Base-by-base conservation (phyloP, 495 filamentous ascomycete genomes). In the Hypomontagnella submonticulosa region DNA sequence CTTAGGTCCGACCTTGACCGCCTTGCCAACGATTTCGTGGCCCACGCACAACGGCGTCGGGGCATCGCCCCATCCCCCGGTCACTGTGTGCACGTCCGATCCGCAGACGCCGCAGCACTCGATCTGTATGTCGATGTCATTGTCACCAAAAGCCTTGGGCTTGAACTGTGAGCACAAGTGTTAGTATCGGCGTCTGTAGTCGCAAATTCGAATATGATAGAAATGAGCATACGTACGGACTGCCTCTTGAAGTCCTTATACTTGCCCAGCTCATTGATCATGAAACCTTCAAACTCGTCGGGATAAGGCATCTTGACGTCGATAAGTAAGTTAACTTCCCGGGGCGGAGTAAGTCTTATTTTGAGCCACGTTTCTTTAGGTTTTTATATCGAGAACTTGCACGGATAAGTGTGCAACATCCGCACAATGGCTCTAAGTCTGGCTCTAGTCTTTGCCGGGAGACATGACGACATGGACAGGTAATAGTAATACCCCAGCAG, bases 11-110 rank as follows among this genome's bases (percentile, higher is more conserved):
- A 92, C 89, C 38, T 85, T 85, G 64, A 93, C 78, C 27, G 87
- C 90, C 40, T 83, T 83, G 43, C 91, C 90, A 59, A 94, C 79
- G 61, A 92, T 80, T 70, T 93, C 91, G 67, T 92, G 90, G 61
- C 90, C 89, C 15, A 91, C 88, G 63, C 87, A 91, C 43, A 90
- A 88, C 43, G 90, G 84, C 19, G 83, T 85, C 56, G 84, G 71
- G 4, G 79, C 83, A 0, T 86, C 82, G 20, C 91, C 90, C 91
- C 90, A 93, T 36, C 90, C 90, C 54, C 89, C 87, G 48, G 83
- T 90, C 53, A 90, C 87, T 41, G 87, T 91, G 79, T 94, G 91
- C 12, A 92, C 86, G 68, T 93, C 91, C 19, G 85, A 89, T 8
- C 88, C 90, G 75, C 90, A 92, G 9, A 94, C 88, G 68, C 91